phyloP scores from a whole-genome alignment of 2,329 filamentous ascomycete genomes.

The Xylariaceae sp. region DNA sequence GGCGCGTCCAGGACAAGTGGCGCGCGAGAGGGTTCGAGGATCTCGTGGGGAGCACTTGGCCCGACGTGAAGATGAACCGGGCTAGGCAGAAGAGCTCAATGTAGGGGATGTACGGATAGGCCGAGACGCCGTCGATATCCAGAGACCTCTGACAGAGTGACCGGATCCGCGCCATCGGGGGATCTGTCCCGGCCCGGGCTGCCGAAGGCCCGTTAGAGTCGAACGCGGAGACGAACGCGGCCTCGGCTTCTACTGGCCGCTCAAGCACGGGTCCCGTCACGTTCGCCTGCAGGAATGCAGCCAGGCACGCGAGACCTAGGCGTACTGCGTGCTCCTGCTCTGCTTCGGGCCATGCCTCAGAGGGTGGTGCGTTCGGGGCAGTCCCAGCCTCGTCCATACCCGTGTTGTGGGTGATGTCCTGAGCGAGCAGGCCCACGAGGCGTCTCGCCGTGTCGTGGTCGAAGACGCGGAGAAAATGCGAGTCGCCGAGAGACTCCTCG shows the following conservation, averaged over 20 bases:
- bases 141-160: conserved; percentile 56
- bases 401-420: conserved; percentile 3
- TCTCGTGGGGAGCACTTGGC: conserved; percentile 12
- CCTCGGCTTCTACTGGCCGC: conserved; percentile 7
- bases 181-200: not conserved
- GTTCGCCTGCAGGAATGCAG: conserved; percentile 65
- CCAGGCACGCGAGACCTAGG: conserved; percentile 56
- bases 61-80: conserved; percentile 39
- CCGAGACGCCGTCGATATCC: conserved; percentile 74
- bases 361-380: not conserved
- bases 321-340: conserved; percentile 8
- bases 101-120: conserved; percentile 76
- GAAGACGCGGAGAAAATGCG: conserved; percentile 13
- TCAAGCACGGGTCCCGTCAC: conserved; percentile 65
- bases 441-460: conserved; percentile 5
- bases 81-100: conserved; percentile 80
- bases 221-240: conserved; percentile 29
- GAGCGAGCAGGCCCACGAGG: conserved; percentile 13
- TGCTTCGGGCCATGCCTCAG: not conserved
- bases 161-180: conserved; percentile 14
- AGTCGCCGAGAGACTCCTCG: conserved; percentile 12
- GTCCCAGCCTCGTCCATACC: not conserved
- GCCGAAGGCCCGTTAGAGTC: not conserved
- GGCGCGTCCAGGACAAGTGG: conserved; percentile 48
- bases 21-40: conserved; percentile 26